Evolutionary conservation across 2,329 filamentous ascomycete species (phyloP).

Genomic region (Volutella citrinella): DNA sequence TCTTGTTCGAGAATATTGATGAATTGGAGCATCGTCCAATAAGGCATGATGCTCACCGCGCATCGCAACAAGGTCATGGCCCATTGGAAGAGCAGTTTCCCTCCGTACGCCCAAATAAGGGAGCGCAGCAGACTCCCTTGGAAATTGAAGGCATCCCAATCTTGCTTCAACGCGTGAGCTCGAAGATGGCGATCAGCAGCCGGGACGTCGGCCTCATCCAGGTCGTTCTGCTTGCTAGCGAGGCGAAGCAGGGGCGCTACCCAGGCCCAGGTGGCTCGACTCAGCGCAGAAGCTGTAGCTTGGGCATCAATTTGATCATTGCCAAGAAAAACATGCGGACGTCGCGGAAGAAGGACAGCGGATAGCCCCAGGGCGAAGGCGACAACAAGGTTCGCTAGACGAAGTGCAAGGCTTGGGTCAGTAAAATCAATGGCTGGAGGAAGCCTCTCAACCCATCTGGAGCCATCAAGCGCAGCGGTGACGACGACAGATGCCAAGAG

Average conservation of each 20-base stretch:
- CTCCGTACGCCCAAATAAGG: conserved; percentile 56
- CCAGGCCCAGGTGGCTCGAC: conserved; percentile 66
- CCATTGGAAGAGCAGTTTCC: conserved; percentile 57
- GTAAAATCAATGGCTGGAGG: conserved; percentile 30
- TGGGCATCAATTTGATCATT: conserved; percentile 61
- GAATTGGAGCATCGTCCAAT: conserved; percentile 65
- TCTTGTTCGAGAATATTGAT: conserved; percentile 61
- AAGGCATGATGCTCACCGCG: conserved; percentile 65
- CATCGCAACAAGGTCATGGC: conserved; percentile 51
- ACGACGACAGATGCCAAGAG: conserved; percentile 46
- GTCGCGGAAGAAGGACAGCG: conserved; percentile 58
- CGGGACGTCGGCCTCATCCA: conserved; percentile 62
- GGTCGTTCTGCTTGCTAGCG: conserved; percentile 54
- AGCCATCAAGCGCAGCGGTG: conserved; percentile 42
- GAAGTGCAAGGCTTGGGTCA: conserved; percentile 41
- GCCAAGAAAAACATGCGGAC: conserved; percentile 63
- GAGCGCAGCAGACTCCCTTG: conserved; percentile 57
- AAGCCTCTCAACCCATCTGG: conserved; percentile 40
- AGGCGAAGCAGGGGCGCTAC: conserved; percentile 50
- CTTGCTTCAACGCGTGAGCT: conserved; percentile 46
- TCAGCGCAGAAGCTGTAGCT: conserved; percentile 58
- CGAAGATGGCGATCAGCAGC: conserved; percentile 55
- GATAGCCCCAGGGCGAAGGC: conserved; percentile 44
- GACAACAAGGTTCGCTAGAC: conserved; percentile 44
- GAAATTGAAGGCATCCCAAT: conserved; percentile 47